A percentile compares a stretch with the other conserved stretches of the same genome.
Conservation (phyloP, 371 early-diverging fungal species). For the Chytridium lagenaria region DNA sequence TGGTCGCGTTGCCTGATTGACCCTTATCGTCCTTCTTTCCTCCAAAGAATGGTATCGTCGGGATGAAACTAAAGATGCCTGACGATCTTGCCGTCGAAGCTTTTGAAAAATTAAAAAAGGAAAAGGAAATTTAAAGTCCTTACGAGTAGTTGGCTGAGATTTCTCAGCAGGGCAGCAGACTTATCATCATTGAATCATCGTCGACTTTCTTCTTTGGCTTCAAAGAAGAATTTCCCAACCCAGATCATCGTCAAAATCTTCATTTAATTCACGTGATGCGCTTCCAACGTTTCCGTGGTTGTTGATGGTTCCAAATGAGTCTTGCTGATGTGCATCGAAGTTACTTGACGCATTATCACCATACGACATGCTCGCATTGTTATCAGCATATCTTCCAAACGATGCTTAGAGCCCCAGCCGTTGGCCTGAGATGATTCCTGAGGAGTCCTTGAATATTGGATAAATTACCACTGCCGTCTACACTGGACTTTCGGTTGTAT, state of each 20-base stretch:
- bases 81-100: slow-evolving; percentile 12
- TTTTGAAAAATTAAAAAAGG: neutral
- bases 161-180: no score
- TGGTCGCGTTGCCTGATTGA: neutral
- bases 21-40: slow-evolving; percentile 20
- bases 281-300: no score
- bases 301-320: no score
- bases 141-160: no score
- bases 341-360: slow-evolving; percentile 4
- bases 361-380: neutral
- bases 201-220: slow-evolving; percentile 27
- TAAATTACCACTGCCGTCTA: no score
- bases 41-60: slow-evolving; percentile 19
- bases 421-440: neutral
- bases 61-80: slow-evolving; percentile 20
- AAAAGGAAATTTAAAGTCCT: neutral
- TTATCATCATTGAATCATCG: no score
- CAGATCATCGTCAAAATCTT: slow-evolving; percentile 45
- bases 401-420: neutral
- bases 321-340: no score
- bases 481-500: no score
- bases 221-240: slow-evolving; percentile 47
- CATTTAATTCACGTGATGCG: slow-evolving; percentile 17
- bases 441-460: neutral
- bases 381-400: neutral